Base-by-base conservation (phyloP, 1,139 yeast species). In the Geotrichum australiense region DNA sequence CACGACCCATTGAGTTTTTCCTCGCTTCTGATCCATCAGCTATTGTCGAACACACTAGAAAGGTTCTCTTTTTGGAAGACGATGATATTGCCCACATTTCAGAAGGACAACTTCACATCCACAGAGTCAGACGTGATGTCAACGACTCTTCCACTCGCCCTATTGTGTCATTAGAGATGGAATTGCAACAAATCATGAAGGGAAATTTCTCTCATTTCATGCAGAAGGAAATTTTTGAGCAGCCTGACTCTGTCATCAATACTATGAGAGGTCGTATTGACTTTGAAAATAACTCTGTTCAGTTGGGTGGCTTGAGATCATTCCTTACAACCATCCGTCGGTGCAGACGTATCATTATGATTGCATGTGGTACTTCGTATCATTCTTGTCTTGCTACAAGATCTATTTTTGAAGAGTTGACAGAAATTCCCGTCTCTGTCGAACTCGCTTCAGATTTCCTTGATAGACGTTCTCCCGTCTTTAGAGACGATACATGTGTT, bases 251-350 rank as follows among this genome's bases (percentile, higher is more conserved):
- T 4, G 84, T 96, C 42, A 81, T 89, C 63, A 93, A 91, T 71
- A 91, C 99, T 42, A 93, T 93, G 98, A 83, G 98, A 73, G 99
- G 99, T 61, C 86, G 99, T 70, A 76, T 91, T 52, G 97, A 93
- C 66, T 91, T 91, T 59, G 91, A 80, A 36, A 79, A 80, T 60
- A 73, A 74, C 53, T 69, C 68, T 35, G 83, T 93, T 51, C 82
- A 78, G 53, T 74, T 93, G 52, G 98, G 98, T 59, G 99, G 99
- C 28, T 73, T 93, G 57, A 78, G 83, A 55, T 73, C 83, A 16
- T 85, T 80, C 74, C 71, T 93, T 52, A 79, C 94, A 25, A 83
- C 94, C 38, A 84, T 93, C 51, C 80, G 97, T 67, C 78, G 96
- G 61, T 87, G 96, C 56, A 80, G 97, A 67, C 79, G 98, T 66